Conservation (phyloP, 2,329 filamentous ascomycete species). For the Lasiodiplodia gonubiensis region DNA sequence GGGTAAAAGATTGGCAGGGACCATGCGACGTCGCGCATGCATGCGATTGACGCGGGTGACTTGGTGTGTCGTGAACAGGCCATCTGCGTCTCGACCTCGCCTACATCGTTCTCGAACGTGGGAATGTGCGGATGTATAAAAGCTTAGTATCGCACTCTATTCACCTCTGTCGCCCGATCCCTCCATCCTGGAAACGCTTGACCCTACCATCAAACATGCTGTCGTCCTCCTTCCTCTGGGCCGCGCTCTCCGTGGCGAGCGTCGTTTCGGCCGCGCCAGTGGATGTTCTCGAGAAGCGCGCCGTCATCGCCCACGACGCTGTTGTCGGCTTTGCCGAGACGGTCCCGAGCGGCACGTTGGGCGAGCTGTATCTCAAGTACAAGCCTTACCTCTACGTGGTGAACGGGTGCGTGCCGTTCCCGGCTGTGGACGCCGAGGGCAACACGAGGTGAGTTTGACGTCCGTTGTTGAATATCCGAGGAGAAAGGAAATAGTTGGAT, state of each 20-base stretch:
- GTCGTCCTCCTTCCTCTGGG: slow-evolving; percentile 6
- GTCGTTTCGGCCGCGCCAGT: neutral
- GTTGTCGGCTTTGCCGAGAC: slow-evolving; percentile 62
- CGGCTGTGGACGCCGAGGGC: slow-evolving; percentile 63
- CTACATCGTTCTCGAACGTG: neutral
- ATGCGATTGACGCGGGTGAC: neutral
- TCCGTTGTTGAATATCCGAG: neutral
- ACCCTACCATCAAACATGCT: neutral
- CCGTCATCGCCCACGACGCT: slow-evolving; percentile 51
- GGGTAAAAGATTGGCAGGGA: slow-evolving; percentile 21
- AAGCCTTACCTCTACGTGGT: slow-evolving; percentile 62
- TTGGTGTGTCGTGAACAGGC: neutral
- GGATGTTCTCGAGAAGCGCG: slow-evolving; percentile 43
- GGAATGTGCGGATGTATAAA: neutral
- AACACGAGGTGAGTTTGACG: slow-evolving; percentile 58
- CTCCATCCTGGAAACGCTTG: neutral
- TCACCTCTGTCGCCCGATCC: neutral
- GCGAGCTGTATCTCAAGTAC: slow-evolving; percentile 60
- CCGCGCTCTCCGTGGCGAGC: slow-evolving; percentile 6
- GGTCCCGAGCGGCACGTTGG: slow-evolving; percentile 54
- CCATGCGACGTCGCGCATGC: neutral
- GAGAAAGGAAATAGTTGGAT: neutral
- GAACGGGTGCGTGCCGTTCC: slow-evolving; percentile 68
- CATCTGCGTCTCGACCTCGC: neutral
- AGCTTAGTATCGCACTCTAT: slow-evolving; percentile 3